Evolutionary conservation across 1,284 basidiomycete genomes (phyloP), one percentile per base, ranked within the genome.

Genomic region (Microbotryum silenes-acaulis): DNA sequence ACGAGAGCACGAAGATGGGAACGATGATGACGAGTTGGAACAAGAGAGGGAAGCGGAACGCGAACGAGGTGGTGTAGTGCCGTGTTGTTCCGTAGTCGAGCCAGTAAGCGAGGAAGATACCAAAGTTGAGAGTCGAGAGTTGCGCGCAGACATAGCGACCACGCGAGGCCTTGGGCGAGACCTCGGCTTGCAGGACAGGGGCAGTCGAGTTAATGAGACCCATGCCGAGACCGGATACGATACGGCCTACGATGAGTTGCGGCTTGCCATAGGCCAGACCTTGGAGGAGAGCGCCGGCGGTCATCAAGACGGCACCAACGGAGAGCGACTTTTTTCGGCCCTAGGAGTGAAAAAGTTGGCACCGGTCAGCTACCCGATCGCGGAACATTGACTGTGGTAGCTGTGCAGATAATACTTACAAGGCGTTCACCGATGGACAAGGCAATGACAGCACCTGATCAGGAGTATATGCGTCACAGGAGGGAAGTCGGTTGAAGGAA

Each of bases 131-230:
- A 5, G 69, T 68, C 2, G 69, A 65, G 16, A 75, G 70, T 57
- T 73, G 72, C 33, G 73, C 72, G 53, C 72, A 73, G 37, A 73
- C 71, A 50, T 72, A 74, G 48, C 71, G 68, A 10, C 74, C 73
- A 66, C 74, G 68, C 46, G 66, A 62, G 2, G 72, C 68, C 58
- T 72, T 71, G 1, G 73, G 74, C 6, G 70, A 72, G 9, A 72
- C 70, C 59, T 75, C 74, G 18, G 68, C 65, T 62, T 74, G 73
- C 9, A 74, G 61, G 12, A 74, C 73, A 2, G 74, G 74, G 23
- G 72, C 70, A 14, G 74, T 74, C 1, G 72, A 73, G 61, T 73
- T 74, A 60, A 74, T 68, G 59, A 70, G 68, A 16, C 73, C 74
- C 72, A 44, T 62, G 48, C 51, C 68, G 47, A 33, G 57, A 48